These are phyloP conservation scores for Penicillium rolfsii DNA, from an alignment of 2,329 filamentous ascomycete genomes.

Conservation along the genomic window DNA sequence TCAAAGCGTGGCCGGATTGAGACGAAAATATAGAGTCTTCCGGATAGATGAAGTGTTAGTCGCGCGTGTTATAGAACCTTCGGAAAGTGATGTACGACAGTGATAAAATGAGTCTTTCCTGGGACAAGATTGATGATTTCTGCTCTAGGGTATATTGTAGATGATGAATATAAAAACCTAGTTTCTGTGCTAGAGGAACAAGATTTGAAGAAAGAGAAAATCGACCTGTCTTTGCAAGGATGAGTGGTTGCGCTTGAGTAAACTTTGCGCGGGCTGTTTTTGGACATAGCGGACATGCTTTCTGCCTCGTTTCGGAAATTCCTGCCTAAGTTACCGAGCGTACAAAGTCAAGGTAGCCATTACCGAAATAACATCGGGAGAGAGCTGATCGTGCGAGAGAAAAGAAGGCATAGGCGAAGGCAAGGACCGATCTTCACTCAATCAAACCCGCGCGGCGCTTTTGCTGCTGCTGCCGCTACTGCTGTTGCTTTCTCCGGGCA, in stretches of 20 bases:
- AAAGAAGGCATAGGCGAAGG: neutral
- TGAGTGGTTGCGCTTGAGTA: neutral
- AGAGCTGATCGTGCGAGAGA: neutral
- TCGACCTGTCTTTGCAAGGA: neutral
- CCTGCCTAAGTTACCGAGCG: too few species aligned
- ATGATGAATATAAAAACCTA: neutral
- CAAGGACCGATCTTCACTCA: neutral
- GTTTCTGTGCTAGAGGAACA: neutral
- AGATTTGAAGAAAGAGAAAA: neutral
- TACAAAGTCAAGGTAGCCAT: neutral
- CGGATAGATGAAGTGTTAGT: neutral
- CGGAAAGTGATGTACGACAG: neutral
- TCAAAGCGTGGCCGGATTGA: neutral
- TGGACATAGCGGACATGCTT: neutral
- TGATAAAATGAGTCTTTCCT: neutral
- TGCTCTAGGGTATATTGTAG: neutral
- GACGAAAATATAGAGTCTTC: neutral
- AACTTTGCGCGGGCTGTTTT: neutral
- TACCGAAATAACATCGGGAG: neutral
- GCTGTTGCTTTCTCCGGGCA: constrained; percentile 13
- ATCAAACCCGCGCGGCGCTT: neutral
- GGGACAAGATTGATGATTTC: neutral
- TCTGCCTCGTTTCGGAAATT: neutral
- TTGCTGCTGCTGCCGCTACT: constrained; percentile 4
- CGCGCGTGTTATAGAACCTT: neutral